Percentiles rank a stretch among this genome's conserved stretches.
Evolutionary conservation across 371 early-diverging fungal species (phyloP).

Genomic region (Neoconidiobolus thromboides): DNA sequence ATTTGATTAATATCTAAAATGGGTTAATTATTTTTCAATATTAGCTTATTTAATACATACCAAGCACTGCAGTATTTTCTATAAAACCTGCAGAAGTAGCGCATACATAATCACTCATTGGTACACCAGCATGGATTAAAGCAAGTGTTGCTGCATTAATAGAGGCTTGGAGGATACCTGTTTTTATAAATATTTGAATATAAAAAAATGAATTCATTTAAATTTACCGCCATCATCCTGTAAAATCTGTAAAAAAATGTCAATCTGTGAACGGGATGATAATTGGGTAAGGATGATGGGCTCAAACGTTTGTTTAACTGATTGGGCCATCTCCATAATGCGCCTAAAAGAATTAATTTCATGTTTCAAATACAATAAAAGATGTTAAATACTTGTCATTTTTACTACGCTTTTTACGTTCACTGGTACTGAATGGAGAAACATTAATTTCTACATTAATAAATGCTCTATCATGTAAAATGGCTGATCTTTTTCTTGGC

Average conservation of each 20-base stretch:
- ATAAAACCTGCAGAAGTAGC: constrained; percentile 88
- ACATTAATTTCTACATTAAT: constrained; percentile 79
- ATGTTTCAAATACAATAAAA: neutral
- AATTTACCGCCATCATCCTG: constrained; percentile 75
- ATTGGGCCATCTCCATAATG: constrained; percentile 59
- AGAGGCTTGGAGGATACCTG: constrained; percentile 48
- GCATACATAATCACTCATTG: constrained; percentile 87
- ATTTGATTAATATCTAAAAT: constrained; percentile 59
- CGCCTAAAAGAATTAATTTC: constrained; percentile 24
- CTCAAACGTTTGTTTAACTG: constrained; percentile 81
- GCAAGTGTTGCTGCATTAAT: constrained; percentile 91
- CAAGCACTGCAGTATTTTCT: constrained; percentile 59
- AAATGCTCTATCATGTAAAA: constrained; percentile 55
- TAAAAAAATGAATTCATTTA: neutral
- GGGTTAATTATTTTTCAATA: neutral
- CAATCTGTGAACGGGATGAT: constrained; percentile 77
- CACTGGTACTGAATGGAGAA: constrained; percentile 80
- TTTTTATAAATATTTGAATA: neutral
- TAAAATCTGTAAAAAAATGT: constrained; percentile 74
- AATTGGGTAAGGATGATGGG: constrained; percentile 54
- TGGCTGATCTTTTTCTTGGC: constrained; percentile 34
- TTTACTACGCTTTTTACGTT: constrained; percentile 60
- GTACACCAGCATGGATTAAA: constrained; percentile 89
- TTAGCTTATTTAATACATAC: constrained; percentile 14
- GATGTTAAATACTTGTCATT: constrained; percentile 47